phyloP scores from a whole-genome alignment of 768 basidiomycete species.

The Rhodocollybia butyracea region DNA sequence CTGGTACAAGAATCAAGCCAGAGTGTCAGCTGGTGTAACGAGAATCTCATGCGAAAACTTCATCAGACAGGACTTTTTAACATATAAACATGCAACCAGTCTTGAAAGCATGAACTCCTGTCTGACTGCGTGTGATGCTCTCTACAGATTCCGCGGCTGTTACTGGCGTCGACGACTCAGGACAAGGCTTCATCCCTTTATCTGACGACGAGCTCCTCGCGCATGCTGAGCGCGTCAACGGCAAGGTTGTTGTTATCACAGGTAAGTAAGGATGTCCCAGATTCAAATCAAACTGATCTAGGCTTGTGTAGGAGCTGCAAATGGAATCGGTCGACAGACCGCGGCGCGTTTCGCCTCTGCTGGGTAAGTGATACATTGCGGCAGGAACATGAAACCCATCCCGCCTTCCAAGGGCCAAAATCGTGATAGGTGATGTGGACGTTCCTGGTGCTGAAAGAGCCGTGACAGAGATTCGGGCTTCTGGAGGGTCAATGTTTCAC shows the following conservation, averaged over 20 bases:
- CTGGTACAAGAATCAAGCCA: too few relatives aligned
- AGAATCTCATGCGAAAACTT: too few relatives aligned
- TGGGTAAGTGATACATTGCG: neutral
- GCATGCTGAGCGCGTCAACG: conserved; percentile 13
- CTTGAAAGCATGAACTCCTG: too few relatives aligned
- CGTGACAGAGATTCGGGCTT: conserved; percentile 11
- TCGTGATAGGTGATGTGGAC: conserved; percentile 29
- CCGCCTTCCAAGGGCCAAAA: conserved; percentile 22
- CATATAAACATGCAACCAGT: too few relatives aligned
- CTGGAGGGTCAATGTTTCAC: conserved; percentile 20
- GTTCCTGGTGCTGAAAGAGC: conserved; percentile 15
- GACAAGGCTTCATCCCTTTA: conserved; percentile 2
- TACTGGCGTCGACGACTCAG: neutral
- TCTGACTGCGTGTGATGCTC: too few relatives aligned
- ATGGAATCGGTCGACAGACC: conserved; percentile 21
- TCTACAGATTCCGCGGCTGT: too few relatives aligned
- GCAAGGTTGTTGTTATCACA: conserved; percentile 25
- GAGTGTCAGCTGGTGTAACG: too few relatives aligned
- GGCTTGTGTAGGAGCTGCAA: conserved; percentile 3
- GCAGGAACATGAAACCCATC: neutral
- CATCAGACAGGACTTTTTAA: too few relatives aligned
- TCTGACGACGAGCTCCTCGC: conserved; percentile 18
- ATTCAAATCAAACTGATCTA: neutral
- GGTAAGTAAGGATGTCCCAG: conserved; percentile 6
- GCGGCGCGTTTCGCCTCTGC: conserved; percentile 20